phyloP scores from a whole-genome alignment of 2,329 filamentous ascomycete species.

The Calonectria crousiana region DNA sequence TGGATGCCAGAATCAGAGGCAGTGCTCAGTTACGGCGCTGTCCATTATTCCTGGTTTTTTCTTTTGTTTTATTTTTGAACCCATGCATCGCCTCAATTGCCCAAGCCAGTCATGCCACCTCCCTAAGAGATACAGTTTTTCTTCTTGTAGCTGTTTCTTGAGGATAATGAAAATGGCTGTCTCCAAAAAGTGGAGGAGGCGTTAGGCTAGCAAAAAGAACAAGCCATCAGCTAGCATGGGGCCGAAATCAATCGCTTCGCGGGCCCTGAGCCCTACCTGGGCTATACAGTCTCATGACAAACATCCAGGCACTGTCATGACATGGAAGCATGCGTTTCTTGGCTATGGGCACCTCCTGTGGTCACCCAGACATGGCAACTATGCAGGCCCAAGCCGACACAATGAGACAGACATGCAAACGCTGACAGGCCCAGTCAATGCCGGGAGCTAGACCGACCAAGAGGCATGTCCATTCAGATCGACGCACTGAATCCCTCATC shows the following conservation, averaged over 20 bases:
- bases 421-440: neutral
- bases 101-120: neutral
- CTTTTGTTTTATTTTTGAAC: neutral
- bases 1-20: neutral
- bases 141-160: conserved; percentile 14
- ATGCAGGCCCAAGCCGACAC: neutral
- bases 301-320: conserved; percentile 26
- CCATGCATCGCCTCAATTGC: neutral
- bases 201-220: conserved; percentile 35
- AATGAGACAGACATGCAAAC: neutral
- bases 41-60: neutral
- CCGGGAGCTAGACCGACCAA: conserved; percentile 22
- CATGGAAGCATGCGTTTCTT: conserved; percentile 9
- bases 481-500: conserved; percentile 26
- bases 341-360: conserved; percentile 3
- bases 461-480: conserved; percentile 27
- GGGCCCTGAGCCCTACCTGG: conserved; percentile 5
- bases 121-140: conserved; percentile 24
- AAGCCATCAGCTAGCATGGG: conserved; percentile 28
- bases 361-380: neutral
- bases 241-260: conserved; percentile 18
- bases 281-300: conserved; percentile 25
- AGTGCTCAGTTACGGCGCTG: neutral
- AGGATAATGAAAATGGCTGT: conserved; percentile 23
- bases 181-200: conserved; percentile 38